Conservation (phyloP, 495 filamentous ascomycete species). For the Staphylotrichum tortipilum region DNA sequence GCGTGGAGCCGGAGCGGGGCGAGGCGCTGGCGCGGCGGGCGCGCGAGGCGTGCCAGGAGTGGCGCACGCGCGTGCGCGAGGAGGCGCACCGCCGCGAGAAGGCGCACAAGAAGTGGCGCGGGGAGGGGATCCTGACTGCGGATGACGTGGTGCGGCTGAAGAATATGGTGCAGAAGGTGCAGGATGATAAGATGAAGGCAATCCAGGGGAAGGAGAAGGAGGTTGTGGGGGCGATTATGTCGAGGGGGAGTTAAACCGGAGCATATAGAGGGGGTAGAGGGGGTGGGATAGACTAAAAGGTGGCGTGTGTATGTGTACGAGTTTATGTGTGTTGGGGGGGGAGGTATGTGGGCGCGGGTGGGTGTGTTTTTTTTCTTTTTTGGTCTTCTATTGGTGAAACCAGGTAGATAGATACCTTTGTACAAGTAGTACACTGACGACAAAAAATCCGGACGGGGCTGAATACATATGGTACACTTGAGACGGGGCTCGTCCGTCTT, state of each 20-base stretch:
- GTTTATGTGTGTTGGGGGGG: background rate
- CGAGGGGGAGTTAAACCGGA: slow-evolving; percentile 3
- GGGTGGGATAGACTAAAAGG: too few species aligned
- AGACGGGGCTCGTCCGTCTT: background rate
- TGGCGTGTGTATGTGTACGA: too few species aligned
- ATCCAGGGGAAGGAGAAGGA: slow-evolving; percentile 62
- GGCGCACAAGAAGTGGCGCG: slow-evolving; percentile 56
- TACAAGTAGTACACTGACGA: slow-evolving; percentile 14
- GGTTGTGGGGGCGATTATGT: slow-evolving; percentile 40
- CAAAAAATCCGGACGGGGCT: slow-evolving; percentile 4
- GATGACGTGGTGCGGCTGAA: slow-evolving; percentile 62
- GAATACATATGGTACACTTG: slow-evolving; percentile 11
- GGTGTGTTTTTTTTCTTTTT: too few species aligned
- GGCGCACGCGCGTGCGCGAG: slow-evolving; percentile 49
- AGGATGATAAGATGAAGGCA: slow-evolving; percentile 58
- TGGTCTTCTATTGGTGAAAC: too few species aligned
- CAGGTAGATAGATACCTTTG: slow-evolving; percentile 16
- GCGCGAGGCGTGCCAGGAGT: slow-evolving; percentile 48
- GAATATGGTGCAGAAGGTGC: slow-evolving; percentile 64
- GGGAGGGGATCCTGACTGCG: slow-evolving; percentile 47
- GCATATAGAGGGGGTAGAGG: background rate
- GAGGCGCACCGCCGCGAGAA: slow-evolving; percentile 49
- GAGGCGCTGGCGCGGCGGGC: slow-evolving; percentile 53
- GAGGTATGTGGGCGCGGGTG: too few species aligned
- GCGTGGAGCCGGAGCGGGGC: slow-evolving; percentile 54